These are phyloP conservation scores for Thielaviopsis euricoi DNA, from an alignment of 2,329 filamentous ascomycete species.

Conservation along the genomic window DNA sequence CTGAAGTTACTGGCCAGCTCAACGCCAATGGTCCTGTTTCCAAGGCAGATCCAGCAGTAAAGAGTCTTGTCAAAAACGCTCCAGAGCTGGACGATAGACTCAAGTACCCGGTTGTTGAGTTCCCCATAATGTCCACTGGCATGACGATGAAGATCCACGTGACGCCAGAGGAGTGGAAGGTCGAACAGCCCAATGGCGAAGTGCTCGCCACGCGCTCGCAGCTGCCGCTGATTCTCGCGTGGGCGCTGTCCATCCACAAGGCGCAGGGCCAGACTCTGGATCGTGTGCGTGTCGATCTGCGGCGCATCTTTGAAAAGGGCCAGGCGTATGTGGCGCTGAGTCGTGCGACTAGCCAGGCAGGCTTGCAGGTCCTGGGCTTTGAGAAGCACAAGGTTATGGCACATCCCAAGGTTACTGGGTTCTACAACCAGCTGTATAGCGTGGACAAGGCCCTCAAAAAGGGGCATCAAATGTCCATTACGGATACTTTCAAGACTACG, in stretches of 20 bases:
- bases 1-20: not conserved
- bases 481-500: slow-evolving; percentile 7
- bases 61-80: slow-evolving; percentile 38
- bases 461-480: slow-evolving; percentile 7
- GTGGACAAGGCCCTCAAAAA: slow-evolving; percentile 38
- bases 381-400: slow-evolving; percentile 87
- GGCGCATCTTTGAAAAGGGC: slow-evolving; percentile 87
- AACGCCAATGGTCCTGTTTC: not conserved
- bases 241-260: slow-evolving; percentile 96
- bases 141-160: slow-evolving; percentile 29
- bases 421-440: slow-evolving; percentile 69
- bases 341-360: slow-evolving; percentile 74
- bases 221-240: slow-evolving; percentile 79
- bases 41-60: not conserved
- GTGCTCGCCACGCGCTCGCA: slow-evolving; percentile 75
- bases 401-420: slow-evolving; percentile 68
- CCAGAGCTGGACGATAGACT: slow-evolving; percentile 26
- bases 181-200: slow-evolving; percentile 89
- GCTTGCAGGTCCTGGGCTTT: slow-evolving; percentile 77
- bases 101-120: slow-evolving; percentile 71
- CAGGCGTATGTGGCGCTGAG: slow-evolving; percentile 95
- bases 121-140: slow-evolving; percentile 57
- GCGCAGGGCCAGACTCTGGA: slow-evolving; percentile 91
- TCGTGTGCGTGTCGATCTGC: slow-evolving; percentile 84
- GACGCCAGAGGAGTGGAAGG: slow-evolving; percentile 85